Conservation (phyloP, 176 grass and related monocot species). For the Bromus sterilis region DNA sequence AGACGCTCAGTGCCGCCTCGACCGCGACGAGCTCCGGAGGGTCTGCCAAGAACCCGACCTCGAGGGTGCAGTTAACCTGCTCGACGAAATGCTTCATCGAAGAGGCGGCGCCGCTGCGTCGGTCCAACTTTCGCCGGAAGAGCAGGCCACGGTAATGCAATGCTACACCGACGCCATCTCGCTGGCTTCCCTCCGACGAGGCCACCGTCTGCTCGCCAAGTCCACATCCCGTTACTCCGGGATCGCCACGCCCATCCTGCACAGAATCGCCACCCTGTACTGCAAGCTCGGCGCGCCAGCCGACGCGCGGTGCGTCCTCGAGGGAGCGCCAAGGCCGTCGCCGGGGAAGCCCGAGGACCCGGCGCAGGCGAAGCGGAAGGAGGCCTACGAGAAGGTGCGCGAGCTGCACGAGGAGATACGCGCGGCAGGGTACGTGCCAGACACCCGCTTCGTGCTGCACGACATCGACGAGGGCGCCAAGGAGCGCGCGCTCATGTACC, state of each 20-base stretch:
- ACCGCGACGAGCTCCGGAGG: neutral
- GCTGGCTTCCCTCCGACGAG: constrained; percentile 31
- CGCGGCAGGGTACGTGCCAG: constrained; percentile 64
- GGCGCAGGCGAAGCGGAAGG: constrained; percentile 37
- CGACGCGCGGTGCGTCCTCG: constrained; percentile 42
- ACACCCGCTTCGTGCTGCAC: constrained; percentile 72
- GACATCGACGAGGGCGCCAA: constrained; percentile 76
- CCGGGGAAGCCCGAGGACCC: neutral
- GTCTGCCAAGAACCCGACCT: constrained; percentile 21
- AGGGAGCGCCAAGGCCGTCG: neutral
- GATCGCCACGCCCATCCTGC: constrained; percentile 14
- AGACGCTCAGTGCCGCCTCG: neutral
- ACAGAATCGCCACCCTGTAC: constrained; percentile 43
- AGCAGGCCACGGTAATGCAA: constrained; percentile 31
- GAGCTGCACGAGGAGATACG: constrained; percentile 71
- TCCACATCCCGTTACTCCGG: neutral
- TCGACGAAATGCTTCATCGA: constrained; percentile 36
- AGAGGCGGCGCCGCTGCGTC: neutral
- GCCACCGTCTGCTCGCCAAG: constrained; percentile 34
- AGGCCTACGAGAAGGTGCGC: constrained; percentile 66
- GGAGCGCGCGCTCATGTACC: constrained; percentile 79
- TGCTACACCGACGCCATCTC: constrained; percentile 39
- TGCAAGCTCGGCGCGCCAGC: constrained; percentile 50
- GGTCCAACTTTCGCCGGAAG: neutral
- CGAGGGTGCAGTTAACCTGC: constrained; percentile 29